Evolutionary conservation across 2,329 filamentous ascomycete species (phyloP).

Genomic region (Alternaria angustiovoidea): DNA sequence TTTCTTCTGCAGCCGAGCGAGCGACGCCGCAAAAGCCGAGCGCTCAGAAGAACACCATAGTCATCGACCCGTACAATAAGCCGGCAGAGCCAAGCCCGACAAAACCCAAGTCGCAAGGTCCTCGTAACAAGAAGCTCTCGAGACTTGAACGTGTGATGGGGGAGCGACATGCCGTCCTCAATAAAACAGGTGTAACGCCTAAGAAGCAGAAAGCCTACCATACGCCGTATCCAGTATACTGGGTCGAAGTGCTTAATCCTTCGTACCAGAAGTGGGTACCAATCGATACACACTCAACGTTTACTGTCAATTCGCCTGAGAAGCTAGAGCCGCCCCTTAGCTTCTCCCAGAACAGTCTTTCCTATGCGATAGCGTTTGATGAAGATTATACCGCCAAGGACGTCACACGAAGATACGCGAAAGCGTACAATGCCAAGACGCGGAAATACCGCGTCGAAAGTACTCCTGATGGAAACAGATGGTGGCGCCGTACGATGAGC

Average conservation of each 20-base stretch:
- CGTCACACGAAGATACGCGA: conserved; percentile 86
- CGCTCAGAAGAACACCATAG: conserved; percentile 32
- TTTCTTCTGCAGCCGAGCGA: conserved; percentile 57
- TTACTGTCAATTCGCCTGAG: conserved; percentile 76
- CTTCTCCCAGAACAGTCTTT: conserved; percentile 78
- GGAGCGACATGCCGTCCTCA: conserved; percentile 36
- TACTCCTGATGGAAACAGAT: conserved; percentile 62
- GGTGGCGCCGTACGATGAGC: conserved; percentile 63
- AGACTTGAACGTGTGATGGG: conserved; percentile 45
- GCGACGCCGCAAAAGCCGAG: conserved; percentile 37
- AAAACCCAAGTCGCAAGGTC: conserved; percentile 27
- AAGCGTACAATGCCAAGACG: conserved; percentile 90
- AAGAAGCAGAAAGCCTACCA: conserved; percentile 65
- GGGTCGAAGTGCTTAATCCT: conserved; percentile 90
- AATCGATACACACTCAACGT: conserved; percentile 84
- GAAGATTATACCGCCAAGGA: conserved; percentile 80
- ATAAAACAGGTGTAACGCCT: conserved; percentile 40
- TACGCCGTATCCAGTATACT: conserved; percentile 84
- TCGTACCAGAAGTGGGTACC: conserved; percentile 92
- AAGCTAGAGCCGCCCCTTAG: conserved; percentile 83
- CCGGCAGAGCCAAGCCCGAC: conserved; percentile 23
- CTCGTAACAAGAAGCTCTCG: conserved; percentile 43
- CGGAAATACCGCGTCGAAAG: conserved; percentile 80
- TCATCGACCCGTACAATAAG: conserved; percentile 45
- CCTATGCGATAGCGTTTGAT: conserved; percentile 87